Conservation (phyloP, 805 yeast species). For the Komagataella mondaviorum region DNA sequence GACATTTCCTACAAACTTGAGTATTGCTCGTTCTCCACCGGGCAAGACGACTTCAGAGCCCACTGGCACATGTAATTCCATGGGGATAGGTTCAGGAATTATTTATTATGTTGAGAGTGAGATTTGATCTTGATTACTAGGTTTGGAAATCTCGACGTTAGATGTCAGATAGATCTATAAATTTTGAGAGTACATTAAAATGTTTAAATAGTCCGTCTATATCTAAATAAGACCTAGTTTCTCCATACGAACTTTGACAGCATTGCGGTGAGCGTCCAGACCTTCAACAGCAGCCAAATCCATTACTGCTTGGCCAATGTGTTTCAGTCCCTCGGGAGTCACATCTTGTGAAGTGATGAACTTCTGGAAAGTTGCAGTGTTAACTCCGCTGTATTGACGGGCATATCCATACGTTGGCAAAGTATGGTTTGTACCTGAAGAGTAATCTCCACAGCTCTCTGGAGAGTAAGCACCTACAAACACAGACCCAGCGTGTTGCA, state of each 20-base stretch:
- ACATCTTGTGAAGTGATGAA: constrained; percentile 91
- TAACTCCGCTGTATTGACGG: constrained; percentile 93
- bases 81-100: not conserved
- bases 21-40: constrained; percentile 54
- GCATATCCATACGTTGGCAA: constrained; percentile 98
- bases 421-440: constrained; percentile 96
- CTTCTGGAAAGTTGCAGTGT: constrained; percentile 91
- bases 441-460: constrained; percentile 97
- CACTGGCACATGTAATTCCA: constrained; percentile 1
- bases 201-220: not conserved
- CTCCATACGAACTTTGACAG: constrained; percentile 89
- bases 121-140: not conserved
- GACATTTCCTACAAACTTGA: constrained; percentile 63
- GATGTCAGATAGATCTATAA: not conserved
- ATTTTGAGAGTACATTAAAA: not conserved
- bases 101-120: not conserved
- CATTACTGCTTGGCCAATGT: constrained; percentile 95
- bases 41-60: constrained; percentile 28
- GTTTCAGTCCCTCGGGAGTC: constrained; percentile 68
- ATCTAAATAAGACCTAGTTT: constrained; percentile 36
- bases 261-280: constrained; percentile 92
- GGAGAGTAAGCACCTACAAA: constrained; percentile 96
- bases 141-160: not conserved
- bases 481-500: constrained; percentile 90
- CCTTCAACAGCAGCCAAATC: constrained; percentile 94